Base-by-base conservation (phyloP, 2,329 filamentous ascomycete genomes). In the Chaetomium sp. region DNA sequence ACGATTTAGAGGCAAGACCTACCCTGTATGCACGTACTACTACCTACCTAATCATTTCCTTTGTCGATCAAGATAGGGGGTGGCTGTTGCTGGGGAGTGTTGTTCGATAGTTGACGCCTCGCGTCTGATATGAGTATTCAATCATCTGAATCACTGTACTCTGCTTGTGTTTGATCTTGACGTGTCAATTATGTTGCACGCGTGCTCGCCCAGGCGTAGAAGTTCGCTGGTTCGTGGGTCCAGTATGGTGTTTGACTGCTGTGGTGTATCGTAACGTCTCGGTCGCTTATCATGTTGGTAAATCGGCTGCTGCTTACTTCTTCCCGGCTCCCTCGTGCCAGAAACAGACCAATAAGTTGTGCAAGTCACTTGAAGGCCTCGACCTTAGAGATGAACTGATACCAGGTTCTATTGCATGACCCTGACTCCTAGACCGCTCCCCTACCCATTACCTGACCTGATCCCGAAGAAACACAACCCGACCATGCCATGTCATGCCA, bases 21-120 rank as follows among this genome's bases (percentile, higher is more conserved):
- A 64, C 57, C 49, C 54, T 66, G 60, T 62, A 66, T 66, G 60
- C 59, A 64, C 57, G 61, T 66, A 66, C 65, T 64, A 64, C 61
- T 16, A 60, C 57, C 50, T 59, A 63, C 49, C 19, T 66, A 64
- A 66, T 66, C 35, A 51, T 66, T 64, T 66, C 65, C 61, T 66
- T 66, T 63, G 65, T 66, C 57, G 45, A 57, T 57, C 38, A 59
- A 64, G 59, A 45, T n/a, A 47, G 29, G 45, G 27, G 47, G 8
- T 25, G 38, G 25, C n/a, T 16, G 60, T 29, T 19, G 51, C 38
- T 16, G 49, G 47, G 57, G 33, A 23, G 38, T 53, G 35, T 27
- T 54, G 59, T 33, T 62, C 35, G 51, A 56, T 56, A 50, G 51
- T 51, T 31, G 29, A 13, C 29, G 57, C 21, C 16, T 16, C 13